Conservation (phyloP, 2,329 filamentous ascomycete species). For the Botryosphaeria dothidea region DNA sequence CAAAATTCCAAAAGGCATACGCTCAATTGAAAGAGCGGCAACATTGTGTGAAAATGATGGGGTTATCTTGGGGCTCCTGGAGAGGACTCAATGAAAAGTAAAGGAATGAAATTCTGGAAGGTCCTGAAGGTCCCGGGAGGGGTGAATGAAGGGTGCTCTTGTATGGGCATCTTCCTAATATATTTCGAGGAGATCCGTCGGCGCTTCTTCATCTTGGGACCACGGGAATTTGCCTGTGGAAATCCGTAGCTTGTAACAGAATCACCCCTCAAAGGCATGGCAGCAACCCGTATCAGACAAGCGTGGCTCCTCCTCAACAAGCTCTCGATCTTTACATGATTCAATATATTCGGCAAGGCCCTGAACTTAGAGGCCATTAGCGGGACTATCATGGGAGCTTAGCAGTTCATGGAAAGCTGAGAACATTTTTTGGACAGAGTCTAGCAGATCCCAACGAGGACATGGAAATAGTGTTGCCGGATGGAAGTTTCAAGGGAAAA, state of each 20-base stretch:
- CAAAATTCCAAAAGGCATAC: conserved; percentile 9
- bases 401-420: background rate
- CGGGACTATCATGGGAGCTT: background rate
- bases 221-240: no score
- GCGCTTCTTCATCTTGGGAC: background rate
- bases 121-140: background rate
- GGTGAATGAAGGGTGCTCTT: no score
- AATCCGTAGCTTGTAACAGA: background rate
- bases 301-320: background rate
- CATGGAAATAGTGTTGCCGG: background rate
- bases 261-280: background rate
- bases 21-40: background rate
- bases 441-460: background rate
- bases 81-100: no score
- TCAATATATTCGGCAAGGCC: background rate
- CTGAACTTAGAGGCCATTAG: background rate
- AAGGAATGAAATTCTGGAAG: no score
- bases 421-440: background rate
- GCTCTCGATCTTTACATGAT: background rate
- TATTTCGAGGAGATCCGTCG: background rate
- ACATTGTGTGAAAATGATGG: no score
- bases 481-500: background rate
- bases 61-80: no score
- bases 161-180: no score
- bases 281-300: background rate